Base-by-base conservation (phyloP, 1,139 yeast genomes). In the Pichia kudriavzevii region DNA sequence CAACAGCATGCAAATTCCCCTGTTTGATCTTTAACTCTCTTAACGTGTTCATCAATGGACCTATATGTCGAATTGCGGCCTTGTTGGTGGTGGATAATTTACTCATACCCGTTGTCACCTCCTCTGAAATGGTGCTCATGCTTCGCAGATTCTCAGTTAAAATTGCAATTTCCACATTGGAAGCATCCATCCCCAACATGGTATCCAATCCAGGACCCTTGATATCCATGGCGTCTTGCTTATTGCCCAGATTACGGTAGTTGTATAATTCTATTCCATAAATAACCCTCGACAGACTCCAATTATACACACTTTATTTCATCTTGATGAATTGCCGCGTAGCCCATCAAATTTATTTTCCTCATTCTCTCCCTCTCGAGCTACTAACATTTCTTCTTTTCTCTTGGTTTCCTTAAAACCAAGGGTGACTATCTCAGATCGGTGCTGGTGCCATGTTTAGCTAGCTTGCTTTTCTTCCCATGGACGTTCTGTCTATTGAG, bases 101-200 rank as follows among this genome's bases (percentile, higher is more conserved):
- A 30, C 58, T 60, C 25, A 87, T 60, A 1, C 85, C 75, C 25
- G 62, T 57, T 13, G 75, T 66, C 37, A 87, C 76, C 32, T 70
- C 62, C 4, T 60, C 56, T 19, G 87, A 72, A 26, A 85, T 58
- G 14, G 66, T 68, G 30, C 70, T 69, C 6, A 87, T 73, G 39
- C 72, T 69, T 33, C 67, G 58, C 23, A 87, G 63, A 38, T 82
- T 79, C 50, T 82, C 93, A 39, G 82, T 82, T 28, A 87, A 66
- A 8, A 87, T 87, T 3, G 85, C 78, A 31, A 84, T 78, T 48
- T 85, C 95, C 3, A 93, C 88, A 54, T 82, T 94, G 51, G n/a
- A n/a, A n/a, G n/a, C 19, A 21, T 83, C 94, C 2, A 76, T 65
- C 50, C 80, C 91, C 39, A 35, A n/a, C n/a, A n/a, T n/a, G n/a